A percentile compares a stretch with the other conserved stretches of the same genome.
phyloP scores from a whole-genome alignment of 306 rosid species.

The Carpinus viminea region DNA sequence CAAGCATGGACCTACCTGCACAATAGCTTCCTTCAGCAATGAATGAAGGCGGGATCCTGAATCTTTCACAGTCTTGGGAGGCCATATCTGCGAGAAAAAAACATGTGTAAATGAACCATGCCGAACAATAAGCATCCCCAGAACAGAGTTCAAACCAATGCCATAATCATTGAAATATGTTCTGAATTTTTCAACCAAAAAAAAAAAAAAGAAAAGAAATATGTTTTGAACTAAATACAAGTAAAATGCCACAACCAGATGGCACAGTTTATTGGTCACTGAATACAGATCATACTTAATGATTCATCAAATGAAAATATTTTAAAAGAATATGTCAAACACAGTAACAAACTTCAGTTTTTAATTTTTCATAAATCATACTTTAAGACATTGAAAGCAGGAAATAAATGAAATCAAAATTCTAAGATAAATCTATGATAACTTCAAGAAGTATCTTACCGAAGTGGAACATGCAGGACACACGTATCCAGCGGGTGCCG shows the following conservation, averaged over 20 bases:
- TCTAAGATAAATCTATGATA: slow-evolving; percentile 5
- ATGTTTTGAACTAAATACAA: not conserved
- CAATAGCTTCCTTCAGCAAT: slow-evolving; percentile 87
- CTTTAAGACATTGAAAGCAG: not conserved
- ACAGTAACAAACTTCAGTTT: not conserved
- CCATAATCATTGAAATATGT: not conserved
- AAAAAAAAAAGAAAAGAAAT: too few species aligned
- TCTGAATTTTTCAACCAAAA: too few species aligned
- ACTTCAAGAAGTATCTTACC: slow-evolving; percentile 50
- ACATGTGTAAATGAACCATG: slow-evolving; percentile 21
- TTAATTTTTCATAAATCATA: not conserved
- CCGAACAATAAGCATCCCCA: slow-evolving; percentile 3
- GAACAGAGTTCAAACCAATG: not conserved
- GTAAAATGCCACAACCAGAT: not conserved
- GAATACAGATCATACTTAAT: not conserved
- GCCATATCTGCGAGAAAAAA: slow-evolving; percentile 83
- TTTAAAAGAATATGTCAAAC: not conserved
- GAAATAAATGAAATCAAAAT: not conserved
- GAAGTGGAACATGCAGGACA: slow-evolving; percentile 90
- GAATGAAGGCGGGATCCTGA: slow-evolving; percentile 88
- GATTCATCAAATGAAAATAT: not conserved
- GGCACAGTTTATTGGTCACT: not conserved
- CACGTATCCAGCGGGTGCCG: slow-evolving; percentile 96
- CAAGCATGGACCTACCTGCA: slow-evolving; percentile 56
- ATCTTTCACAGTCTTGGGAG: slow-evolving; percentile 94